Evolutionary conservation across 192 early-diverging fungal species (phyloP).

Genomic region (Coemansia biformis): DNA sequence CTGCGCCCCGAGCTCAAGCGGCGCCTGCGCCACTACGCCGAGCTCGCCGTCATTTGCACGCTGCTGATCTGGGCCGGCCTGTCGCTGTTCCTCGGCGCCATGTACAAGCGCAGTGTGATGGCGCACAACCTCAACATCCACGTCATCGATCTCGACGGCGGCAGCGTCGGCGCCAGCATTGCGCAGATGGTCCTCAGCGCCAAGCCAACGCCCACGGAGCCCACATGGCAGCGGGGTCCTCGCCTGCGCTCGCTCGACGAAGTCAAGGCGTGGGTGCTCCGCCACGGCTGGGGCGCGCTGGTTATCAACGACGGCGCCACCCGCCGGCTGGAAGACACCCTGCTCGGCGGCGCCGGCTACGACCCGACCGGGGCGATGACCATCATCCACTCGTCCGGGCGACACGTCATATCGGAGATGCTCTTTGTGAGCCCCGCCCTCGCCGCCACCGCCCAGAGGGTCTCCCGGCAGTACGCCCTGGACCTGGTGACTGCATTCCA

Average conservation of each 20-base stretch:
- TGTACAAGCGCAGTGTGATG: slow-evolving; percentile 24
- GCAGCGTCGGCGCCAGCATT: slow-evolving; percentile 26
- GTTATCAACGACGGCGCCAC: slow-evolving; percentile 35
- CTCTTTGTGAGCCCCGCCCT: slow-evolving; percentile 20
- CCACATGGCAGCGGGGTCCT: slow-evolving; percentile 14
- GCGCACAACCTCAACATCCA: slow-evolving; percentile 34
- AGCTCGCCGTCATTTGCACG: slow-evolving; percentile 15
- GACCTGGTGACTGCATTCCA: slow-evolving; percentile 14
- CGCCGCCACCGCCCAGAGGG: slow-evolving; percentile 4
- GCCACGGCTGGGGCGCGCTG: slow-evolving; percentile 34
- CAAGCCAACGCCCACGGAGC: slow-evolving; percentile 7
- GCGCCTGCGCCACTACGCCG: slow-evolving; percentile 18
- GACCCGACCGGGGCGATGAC: slow-evolving; percentile 25
- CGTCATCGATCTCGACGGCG: slow-evolving; percentile 41
- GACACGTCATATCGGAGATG: slow-evolving; percentile 23
- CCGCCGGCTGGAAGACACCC: slow-evolving; percentile 13
- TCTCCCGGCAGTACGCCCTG: slow-evolving; percentile 15
- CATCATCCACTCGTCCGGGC: slow-evolving; percentile 19
- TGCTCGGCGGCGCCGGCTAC: slow-evolving; percentile 19
- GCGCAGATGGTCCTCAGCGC: slow-evolving; percentile 26
- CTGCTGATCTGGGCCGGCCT: slow-evolving; percentile 39
- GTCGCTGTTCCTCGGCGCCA: slow-evolving; percentile 34
- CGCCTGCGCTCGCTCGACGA: slow-evolving; percentile 7
- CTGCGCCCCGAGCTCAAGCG: slow-evolving; percentile 18
- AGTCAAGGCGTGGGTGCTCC: slow-evolving; percentile 14